phyloP scores from a whole-genome alignment of 2,329 filamentous ascomycete species.

The Xylaria sp. region DNA sequence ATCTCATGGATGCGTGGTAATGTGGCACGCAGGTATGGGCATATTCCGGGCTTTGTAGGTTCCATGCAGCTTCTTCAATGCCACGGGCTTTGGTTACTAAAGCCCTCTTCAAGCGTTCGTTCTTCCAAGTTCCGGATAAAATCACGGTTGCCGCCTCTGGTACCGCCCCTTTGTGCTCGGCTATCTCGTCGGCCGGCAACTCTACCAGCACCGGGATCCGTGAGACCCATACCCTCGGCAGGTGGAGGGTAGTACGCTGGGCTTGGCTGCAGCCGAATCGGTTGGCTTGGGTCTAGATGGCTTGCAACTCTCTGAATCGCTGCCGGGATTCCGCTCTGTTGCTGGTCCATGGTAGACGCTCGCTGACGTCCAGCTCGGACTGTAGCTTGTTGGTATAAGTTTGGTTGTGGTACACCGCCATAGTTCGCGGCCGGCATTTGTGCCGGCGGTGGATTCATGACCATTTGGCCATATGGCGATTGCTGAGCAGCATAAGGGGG shows the following conservation, averaged over 20 bases:
- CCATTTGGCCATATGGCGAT: slow-evolving; percentile 77
- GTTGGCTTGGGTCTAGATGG: slow-evolving; percentile 92
- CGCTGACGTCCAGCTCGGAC: slow-evolving; percentile 84
- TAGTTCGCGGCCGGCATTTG: slow-evolving; percentile 75
- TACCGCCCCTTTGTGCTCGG: slow-evolving; percentile 68
- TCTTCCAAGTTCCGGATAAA: slow-evolving; percentile 97
- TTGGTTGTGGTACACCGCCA: slow-evolving; percentile 61
- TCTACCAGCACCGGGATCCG: slow-evolving; percentile 67
- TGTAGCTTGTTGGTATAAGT: slow-evolving; percentile 79
- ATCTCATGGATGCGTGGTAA: slow-evolving; percentile 24
- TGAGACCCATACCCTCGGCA: slow-evolving; percentile 77
- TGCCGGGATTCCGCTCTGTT: slow-evolving; percentile 90
- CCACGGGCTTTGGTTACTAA: slow-evolving; percentile 68
- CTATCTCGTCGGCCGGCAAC: slow-evolving; percentile 78
- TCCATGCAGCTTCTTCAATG: slow-evolving; percentile 65
- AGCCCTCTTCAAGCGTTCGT: slow-evolving; percentile 91
- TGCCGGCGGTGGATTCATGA: slow-evolving; percentile 72
- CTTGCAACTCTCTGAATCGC: slow-evolving; percentile 95
- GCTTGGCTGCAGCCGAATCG: slow-evolving; percentile 92
- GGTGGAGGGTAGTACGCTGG: slow-evolving; percentile 97
- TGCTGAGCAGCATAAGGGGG: slow-evolving; percentile 82
- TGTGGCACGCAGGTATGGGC: slow-evolving; percentile 17
- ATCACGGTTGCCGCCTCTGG: slow-evolving; percentile 75
- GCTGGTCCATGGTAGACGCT: slow-evolving; percentile 95
- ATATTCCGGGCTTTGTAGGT: slow-evolving; percentile 23